Evolutionary conservation across 2,329 filamentous ascomycete genomes (phyloP).

Genomic region (Stagonosporopsis cucurbitacearum): DNA sequence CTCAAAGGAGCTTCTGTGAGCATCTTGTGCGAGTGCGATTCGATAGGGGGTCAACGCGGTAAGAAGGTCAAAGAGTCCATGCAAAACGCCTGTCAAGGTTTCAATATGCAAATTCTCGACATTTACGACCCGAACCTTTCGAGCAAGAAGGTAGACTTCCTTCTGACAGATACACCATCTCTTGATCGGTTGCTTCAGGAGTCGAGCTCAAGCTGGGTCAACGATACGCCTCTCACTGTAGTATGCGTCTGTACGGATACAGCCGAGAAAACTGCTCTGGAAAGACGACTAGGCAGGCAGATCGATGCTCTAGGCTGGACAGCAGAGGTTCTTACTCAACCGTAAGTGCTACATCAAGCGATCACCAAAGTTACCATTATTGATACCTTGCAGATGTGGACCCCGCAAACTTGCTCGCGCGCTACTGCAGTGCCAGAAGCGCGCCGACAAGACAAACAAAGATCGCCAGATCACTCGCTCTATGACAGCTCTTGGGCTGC

Average conservation of each 20-base stretch:
- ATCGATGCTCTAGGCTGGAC: conserved; percentile 36
- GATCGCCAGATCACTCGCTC: conserved; percentile 28
- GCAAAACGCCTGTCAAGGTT: conserved; percentile 31
- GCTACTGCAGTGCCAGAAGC: conserved; percentile 33
- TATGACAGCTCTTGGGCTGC: conserved; percentile 17
- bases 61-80: conserved; percentile 36
- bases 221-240: conserved; percentile 29
- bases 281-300: conserved; percentile 29
- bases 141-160: conserved; percentile 28
- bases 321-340: conserved; percentile 35
- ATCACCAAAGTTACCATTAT: neutral
- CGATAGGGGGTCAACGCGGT: conserved; percentile 30
- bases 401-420: conserved; percentile 35
- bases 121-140: conserved; percentile 20
- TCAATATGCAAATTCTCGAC: conserved; percentile 30
- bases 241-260: conserved; percentile 40
- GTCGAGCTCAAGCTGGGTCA: conserved; percentile 20
- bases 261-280: conserved; percentile 34
- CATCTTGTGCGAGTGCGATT: conserved; percentile 32
- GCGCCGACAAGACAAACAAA: conserved; percentile 21
- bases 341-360: conserved; percentile 22
- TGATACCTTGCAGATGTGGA: conserved; percentile 28
- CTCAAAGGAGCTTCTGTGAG: conserved; percentile 29
- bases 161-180: conserved; percentile 37
- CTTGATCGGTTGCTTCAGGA: conserved; percentile 30